Conservation (phyloP, 371 early-diverging fungal genomes). For the Syncephalis plumigaleata region DNA sequence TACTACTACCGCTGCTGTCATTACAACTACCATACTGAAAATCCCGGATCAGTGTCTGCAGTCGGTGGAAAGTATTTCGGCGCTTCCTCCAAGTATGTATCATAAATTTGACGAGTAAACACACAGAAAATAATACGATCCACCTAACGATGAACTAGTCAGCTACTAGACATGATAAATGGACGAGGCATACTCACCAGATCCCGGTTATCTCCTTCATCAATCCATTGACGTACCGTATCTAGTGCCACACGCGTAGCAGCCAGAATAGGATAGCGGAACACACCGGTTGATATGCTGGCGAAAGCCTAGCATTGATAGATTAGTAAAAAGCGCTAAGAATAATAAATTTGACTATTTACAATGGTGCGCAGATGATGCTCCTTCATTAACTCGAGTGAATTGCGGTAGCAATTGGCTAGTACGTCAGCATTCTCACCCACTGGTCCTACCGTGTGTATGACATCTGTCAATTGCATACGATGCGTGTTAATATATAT, state of each 20-base stretch:
- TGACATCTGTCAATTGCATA: slow-evolving; percentile 24
- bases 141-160: slow-evolving; percentile 22
- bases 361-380: slow-evolving; percentile 32
- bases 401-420: slow-evolving; percentile 35
- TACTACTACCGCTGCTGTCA: no score
- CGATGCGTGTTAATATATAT: background rate
- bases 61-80: slow-evolving; percentile 21
- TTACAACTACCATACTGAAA: background rate
- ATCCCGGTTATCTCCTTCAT: slow-evolving; percentile 11
- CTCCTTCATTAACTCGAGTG: slow-evolving; percentile 31
- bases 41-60: background rate
- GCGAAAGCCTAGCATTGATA: slow-evolving; percentile 6
- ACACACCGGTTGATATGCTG: slow-evolving; percentile 55
- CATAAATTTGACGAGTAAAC: slow-evolving; percentile 29
- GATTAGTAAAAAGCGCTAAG: background rate
- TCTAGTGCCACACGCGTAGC: slow-evolving; percentile 63
- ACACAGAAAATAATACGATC: slow-evolving; percentile 61
- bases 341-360: background rate
- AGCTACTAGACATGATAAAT: background rate
- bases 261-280: slow-evolving; percentile 53
- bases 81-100: slow-evolving; percentile 13
- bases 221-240: slow-evolving; percentile 43
- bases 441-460: slow-evolving; percentile 65
- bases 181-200: slow-evolving; percentile 7
- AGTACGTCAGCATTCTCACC: slow-evolving; percentile 38